phyloP scores from a whole-genome alignment of 345 rosid genomes.

The Draba incana region DNA sequence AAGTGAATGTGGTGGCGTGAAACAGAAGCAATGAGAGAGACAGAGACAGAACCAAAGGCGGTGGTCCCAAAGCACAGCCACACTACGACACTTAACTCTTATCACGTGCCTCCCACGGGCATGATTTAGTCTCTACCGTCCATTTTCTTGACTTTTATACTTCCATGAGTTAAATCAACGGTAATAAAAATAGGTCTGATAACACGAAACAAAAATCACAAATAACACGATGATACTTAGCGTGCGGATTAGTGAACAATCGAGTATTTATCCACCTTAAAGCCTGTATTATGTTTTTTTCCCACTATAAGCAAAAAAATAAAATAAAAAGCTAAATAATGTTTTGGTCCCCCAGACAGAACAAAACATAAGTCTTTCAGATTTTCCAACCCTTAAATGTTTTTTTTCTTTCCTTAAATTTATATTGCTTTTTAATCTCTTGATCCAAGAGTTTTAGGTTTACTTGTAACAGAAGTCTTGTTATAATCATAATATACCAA shows the following conservation, averaged over 20 bases:
- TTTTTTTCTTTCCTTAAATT: background rate
- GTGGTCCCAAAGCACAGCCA: slow-evolving; percentile 37
- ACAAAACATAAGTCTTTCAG: slow-evolving; percentile 38
- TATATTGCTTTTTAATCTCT: slow-evolving; percentile 28
- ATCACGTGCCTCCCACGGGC: slow-evolving; percentile 38
- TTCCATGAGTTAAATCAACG: slow-evolving; percentile 16
- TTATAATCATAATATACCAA: slow-evolving; percentile 32
- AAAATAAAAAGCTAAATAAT: slow-evolving; percentile 20
- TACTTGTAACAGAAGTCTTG: slow-evolving; percentile 45
- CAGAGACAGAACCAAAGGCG: slow-evolving; percentile 19
- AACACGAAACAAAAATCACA: slow-evolving; percentile 33
- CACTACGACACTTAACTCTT: slow-evolving; percentile 21
- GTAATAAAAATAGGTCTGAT: background rate
- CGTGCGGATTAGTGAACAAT: slow-evolving; percentile 45
- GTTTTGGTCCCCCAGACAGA: slow-evolving; percentile 43
- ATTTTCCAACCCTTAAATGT: slow-evolving; percentile 27
- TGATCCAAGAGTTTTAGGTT: slow-evolving; percentile 44
- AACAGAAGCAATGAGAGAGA: slow-evolving; percentile 36
- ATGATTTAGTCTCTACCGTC: slow-evolving; percentile 13
- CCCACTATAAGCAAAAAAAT: background rate
- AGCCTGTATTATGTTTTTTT: slow-evolving; percentile 31
- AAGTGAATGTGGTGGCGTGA: slow-evolving; percentile 41
- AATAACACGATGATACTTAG: slow-evolving; percentile 45
- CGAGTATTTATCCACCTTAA: slow-evolving; percentile 38
- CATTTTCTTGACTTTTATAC: background rate